Evolutionary conservation across 2,329 filamentous ascomycete genomes (phyloP).

Genomic region (Aspergillus sp.): DNA sequence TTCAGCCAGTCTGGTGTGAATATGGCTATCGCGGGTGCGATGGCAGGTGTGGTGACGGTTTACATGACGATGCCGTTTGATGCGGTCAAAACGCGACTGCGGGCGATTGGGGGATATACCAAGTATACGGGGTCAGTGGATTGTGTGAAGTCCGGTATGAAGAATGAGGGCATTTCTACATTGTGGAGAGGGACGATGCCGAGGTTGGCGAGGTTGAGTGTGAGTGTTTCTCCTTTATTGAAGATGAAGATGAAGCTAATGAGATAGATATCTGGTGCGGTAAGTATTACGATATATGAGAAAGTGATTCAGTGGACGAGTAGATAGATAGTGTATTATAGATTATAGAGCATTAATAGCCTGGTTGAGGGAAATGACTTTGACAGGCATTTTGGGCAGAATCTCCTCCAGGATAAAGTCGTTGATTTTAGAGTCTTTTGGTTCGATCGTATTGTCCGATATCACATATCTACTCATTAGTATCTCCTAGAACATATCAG

Average conservation of each 20-base stretch:
- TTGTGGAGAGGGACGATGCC: slow-evolving; percentile 60
- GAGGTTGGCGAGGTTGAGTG: slow-evolving; percentile 10
- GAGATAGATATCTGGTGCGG: slow-evolving; percentile 9
- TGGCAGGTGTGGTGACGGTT: slow-evolving; percentile 49
- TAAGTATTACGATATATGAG: slow-evolving; percentile 13
- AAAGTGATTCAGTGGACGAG: slow-evolving; percentile 7
- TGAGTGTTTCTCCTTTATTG: background rate
- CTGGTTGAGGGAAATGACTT: background rate
- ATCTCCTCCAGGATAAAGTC: background rate
- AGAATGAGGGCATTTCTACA: slow-evolving; percentile 52
- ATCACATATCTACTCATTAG: background rate
- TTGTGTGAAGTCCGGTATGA: slow-evolving; percentile 6
- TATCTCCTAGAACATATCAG: background rate
- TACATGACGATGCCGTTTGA: slow-evolving; percentile 43
- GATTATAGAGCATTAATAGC: background rate
- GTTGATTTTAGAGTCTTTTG: background rate
- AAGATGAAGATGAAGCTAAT: background rate
- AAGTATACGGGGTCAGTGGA: slow-evolving; percentile 38
- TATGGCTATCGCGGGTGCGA: slow-evolving; percentile 54
- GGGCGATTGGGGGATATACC: slow-evolving; percentile 49
- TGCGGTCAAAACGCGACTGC: slow-evolving; percentile 38
- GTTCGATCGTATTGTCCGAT: background rate
- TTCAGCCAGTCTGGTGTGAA: slow-evolving; percentile 44
- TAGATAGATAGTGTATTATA: no score
- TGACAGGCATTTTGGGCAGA: background rate